These are phyloP conservation scores for Xylaria flabelliformis DNA, from an alignment of 495 filamentous ascomycete genomes.

Conservation along the genomic window DNA sequence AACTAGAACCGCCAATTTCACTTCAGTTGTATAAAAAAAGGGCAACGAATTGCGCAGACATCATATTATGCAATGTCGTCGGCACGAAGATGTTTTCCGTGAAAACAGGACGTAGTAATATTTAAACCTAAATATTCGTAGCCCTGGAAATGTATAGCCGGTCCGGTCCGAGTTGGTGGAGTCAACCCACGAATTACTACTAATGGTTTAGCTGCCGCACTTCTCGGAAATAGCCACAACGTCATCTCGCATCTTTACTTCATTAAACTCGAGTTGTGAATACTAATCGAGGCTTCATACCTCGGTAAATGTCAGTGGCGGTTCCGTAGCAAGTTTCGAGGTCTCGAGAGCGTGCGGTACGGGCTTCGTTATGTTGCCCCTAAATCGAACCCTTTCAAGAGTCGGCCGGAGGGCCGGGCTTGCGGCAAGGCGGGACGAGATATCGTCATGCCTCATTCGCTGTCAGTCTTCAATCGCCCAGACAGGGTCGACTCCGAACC, in stretches of 20 bases:
- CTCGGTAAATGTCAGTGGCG: no score
- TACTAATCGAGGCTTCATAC: background rate
- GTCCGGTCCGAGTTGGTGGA: constrained; percentile 6
- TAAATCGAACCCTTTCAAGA: constrained; percentile 13
- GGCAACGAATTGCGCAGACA: no score
- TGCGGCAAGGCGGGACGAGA: background rate
- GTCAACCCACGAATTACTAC: constrained; percentile 7
- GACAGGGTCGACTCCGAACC: background rate
- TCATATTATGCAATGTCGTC: no score
- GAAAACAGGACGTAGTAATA: background rate
- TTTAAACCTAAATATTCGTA: no score
- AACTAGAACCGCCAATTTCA: no score
- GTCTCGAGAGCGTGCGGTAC: background rate
- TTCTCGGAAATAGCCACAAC: background rate
- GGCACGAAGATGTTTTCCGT: background rate
- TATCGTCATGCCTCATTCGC: constrained; percentile 16
- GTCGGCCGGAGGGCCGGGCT: constrained; percentile 8
- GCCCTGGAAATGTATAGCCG: constrained; percentile 12
- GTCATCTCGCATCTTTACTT: background rate
- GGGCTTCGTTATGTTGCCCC: constrained; percentile 15
- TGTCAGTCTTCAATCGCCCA: constrained; percentile 17
- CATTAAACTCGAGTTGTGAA: background rate
- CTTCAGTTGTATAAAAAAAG: no score
- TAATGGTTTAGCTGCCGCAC: background rate
- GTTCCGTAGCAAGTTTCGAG: no score